Evolutionary conservation across 2,329 filamentous ascomycete species (phyloP).

Genomic region (Bipolaris cookei): DNA sequence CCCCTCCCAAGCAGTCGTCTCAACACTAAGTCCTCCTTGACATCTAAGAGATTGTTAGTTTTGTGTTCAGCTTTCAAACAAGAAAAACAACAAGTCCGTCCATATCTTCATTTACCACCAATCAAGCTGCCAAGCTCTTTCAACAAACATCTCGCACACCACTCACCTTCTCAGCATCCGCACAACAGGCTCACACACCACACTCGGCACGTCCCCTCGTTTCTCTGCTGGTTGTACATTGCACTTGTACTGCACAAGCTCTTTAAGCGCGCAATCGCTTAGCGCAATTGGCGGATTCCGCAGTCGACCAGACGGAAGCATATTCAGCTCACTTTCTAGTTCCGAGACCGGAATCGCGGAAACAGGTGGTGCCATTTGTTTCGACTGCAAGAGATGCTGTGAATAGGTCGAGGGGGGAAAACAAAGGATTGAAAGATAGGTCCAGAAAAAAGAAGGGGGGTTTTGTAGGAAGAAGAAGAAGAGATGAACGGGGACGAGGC

Average conservation of each 20-base stretch:
- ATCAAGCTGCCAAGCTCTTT: constrained; percentile 7
- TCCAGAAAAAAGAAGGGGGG: background rate
- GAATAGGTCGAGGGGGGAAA: background rate
- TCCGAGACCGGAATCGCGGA: constrained; percentile 60
- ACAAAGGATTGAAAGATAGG: background rate
- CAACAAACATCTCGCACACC: background rate
- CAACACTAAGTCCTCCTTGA: constrained; percentile 62
- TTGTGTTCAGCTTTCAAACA: background rate
- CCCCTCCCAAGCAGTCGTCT: constrained; percentile 67
- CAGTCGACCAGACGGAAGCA: constrained; percentile 57
- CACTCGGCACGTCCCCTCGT: constrained; percentile 49
- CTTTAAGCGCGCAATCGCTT: constrained; percentile 61
- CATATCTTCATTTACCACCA: constrained; percentile 3
- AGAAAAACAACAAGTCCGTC: constrained; percentile 12
- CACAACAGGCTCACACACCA: constrained; percentile 64
- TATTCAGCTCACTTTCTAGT: constrained; percentile 60
- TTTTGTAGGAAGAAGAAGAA: background rate
- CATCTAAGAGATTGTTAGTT: constrained; percentile 48
- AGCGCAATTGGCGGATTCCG: constrained; percentile 62
- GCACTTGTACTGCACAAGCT: constrained; percentile 69
- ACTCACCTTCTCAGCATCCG: constrained; percentile 65
- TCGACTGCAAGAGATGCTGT: background rate
- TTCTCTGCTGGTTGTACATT: constrained; percentile 53
- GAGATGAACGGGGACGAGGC: constrained; percentile 40
- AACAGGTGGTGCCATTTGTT: constrained; percentile 62